Base-by-base conservation (phyloP, 306 rosid genomes). In the Bauhinia variegata region DNA sequence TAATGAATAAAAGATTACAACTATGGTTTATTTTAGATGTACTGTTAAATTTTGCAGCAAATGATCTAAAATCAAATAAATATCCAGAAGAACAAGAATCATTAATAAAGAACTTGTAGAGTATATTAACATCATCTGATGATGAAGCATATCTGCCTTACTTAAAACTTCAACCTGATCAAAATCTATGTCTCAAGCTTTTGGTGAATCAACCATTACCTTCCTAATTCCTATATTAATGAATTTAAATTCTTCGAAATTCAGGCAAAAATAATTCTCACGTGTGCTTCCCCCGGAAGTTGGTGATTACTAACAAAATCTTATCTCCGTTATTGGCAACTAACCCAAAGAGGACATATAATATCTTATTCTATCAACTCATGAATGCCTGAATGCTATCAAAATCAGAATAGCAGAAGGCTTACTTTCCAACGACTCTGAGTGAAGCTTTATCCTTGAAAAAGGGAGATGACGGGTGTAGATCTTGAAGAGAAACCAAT, bases 391-490 rank as follows among this genome's bases (percentile, higher is more conserved):
- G 5, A 43, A 48, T 28, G 38, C 52, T 28, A 36, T 50, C 5
- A 33, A 11, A 12, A 38, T 18, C 37, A 60, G 63, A 76, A 60
- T 15, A 34, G 37, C 8, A 54, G 23, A 63, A 74, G 72, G 77
- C 74, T 48, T 48, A 93, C 97, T 79, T 90, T 81, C 86, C 95
- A 43, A 76, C 85, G 64, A 93, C 65, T 84, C 97, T 70, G 51
- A 89, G 70, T 0, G 97, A 88, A 65, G 95, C 81, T 50, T 96
- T 95, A 74, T 88, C 84, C 87, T 78, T 78, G 85, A 83, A 89
- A 81, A 81, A 78, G 2, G 89, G 79, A 37, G 97, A 89, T 34
- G 88, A 84, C 33, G 83, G 89, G 15, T 63, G 72, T 11, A 93
- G 41, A 5, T 82, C 86, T 54, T 60, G 72, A n/a, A 82, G 62